Conservation (phyloP, 257 asterid species). For the Solanum virginianum region DNA sequence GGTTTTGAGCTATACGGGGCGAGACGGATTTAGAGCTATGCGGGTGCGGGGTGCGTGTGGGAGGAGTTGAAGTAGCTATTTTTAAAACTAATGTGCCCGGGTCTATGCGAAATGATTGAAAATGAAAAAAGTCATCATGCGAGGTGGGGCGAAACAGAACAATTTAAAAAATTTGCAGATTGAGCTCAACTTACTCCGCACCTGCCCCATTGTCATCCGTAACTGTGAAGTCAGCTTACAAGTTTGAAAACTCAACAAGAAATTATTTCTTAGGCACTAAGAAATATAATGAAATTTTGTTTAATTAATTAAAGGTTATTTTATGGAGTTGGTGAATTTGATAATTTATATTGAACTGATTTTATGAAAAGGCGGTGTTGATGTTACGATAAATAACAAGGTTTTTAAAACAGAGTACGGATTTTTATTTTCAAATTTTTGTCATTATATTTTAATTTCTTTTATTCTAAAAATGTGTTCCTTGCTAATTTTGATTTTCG, state of each 20-base stretch:
- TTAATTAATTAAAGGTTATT: not conserved
- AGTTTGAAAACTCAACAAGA: not conserved
- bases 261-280: not conserved
- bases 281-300: not conserved
- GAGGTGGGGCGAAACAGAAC: accelerated
- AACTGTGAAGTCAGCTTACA: not conserved
- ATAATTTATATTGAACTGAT: not conserved
- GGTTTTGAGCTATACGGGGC: no score
- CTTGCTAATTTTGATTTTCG: not conserved
- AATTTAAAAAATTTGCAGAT: no score
- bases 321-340: not conserved
- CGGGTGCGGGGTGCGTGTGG: no score
- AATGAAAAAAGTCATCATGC: no score
- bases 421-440: not conserved
- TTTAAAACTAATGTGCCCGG: no score
- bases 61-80: no score
- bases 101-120: no score
- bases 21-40: no score
- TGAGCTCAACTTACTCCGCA: no score
- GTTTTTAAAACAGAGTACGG: not conserved
- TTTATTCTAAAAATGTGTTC: not conserved
- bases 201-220: no score
- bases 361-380: not conserved
- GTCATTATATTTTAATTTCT: not conserved
- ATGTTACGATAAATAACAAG: not conserved